Evolutionary conservation across 2,329 filamentous ascomycete species (phyloP), one percentile per base, ranked within the genome.

Genomic region (Fusarium cyanostomum): DNA sequence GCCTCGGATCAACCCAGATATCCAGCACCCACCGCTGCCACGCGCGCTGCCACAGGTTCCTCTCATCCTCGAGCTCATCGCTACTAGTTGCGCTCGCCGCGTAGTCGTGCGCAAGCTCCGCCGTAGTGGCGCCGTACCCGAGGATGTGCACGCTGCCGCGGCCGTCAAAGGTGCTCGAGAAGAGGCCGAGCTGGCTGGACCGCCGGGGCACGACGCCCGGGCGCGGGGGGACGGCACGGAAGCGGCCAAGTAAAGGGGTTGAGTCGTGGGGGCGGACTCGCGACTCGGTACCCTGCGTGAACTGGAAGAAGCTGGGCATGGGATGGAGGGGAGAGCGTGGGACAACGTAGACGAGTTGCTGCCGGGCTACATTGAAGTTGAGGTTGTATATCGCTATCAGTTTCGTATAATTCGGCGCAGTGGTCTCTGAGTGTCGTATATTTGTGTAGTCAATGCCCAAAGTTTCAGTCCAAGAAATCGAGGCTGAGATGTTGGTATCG

Each of bases 271-370:
- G 80, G 46, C 80, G 80, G 59, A 80, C 77, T 68, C 80, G 82
- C 62, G 85, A 82, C 76, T 89, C 87, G 70, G 79, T 82, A 74
- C 87, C 87, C 71, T 87, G 86, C 62, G 87, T 87, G 77, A 90
- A 90, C 73, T 84, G 81, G 77, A 90, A 89, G 80, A 89, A 87
- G 71, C 82, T 81, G 72, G 87, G 85, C 86, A 89, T 89, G 59
- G 62, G 54, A 68, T 63, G 38, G 31, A 49, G 56, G 41, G 57
- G 42, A 45, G 55, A n/a, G 46, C 39, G 26, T 21, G 13, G 46
- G 21, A 60, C 37, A 56, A 41, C 51, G 60, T 64, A 30, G 50
- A 46, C 42, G 44, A 45, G 31, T 51, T 52, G 62, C 52, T 65
- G 26, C 43, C 53, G 35, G 54, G 30, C 65, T 68, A 68, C 65